Evolutionary conservation across 1,139 yeast species (phyloP), one percentile per base, ranked within the genome.

Genomic region (Suhomyces bolitotheri): DNA sequence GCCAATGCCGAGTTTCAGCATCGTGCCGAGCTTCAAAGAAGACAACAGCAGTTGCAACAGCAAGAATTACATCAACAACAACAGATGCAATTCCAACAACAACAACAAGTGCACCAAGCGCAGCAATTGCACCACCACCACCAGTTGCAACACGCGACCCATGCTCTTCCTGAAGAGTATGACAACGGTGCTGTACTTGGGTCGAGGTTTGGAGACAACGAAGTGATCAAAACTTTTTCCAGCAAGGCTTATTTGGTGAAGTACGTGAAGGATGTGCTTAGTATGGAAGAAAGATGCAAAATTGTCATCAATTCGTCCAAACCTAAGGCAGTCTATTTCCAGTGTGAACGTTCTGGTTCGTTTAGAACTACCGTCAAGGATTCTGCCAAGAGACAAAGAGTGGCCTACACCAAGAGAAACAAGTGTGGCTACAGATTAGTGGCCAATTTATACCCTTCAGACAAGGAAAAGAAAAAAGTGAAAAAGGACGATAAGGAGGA

Each of bases 341-440:
- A 70, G 50, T 71, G 77, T 50, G 77, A 71, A 49, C 55, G 75
- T 36, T 62, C 71, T 7, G 77, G 77, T 2, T 58, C 65, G 16
- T 71, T 71, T 47, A 58, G 77, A 50, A 71, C 77, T 29, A 71
- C 77, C 2, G 77, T 71, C 34, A 71, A 71, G 53, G 76, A 70
- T 43, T 60, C 72, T 10, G 47, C 66, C 29, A 68, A 68, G 54
- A 60, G 77, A 54, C 76, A 71, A 48, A 53, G 77, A 46, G 73
- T 71, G 17, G 77, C 76, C n/a, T 71, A 71, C 54, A 71, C 76
- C 41, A 71, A 71, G 50, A 56, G 77, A 46, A 66, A 65, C 51
- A 71, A 71, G 54, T 71, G 77, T 54, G 74, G 72, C 15, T 71
- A 69, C 54, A 52, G 76, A 37, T 58, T 71, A 43, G 76, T 71